These are phyloP conservation scores for Citrus sinensis DNA, from an alignment of 345 rosid species.

Conservation along the genomic window DVS_A1.0 CM039163.1:44144001-44144500, in stretches of 20 bases:
- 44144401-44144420: not conserved
- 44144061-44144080: slow-evolving; percentile 3
- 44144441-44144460: not conserved
- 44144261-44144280: not conserved
- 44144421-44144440: not conserved
- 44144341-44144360: not conserved
- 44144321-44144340: not conserved
- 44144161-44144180: not conserved
- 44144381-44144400: not conserved
- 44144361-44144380: not conserved
- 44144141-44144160: not conserved
- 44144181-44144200: not conserved
- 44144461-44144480: not conserved
- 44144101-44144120: not conserved
- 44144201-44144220: not conserved
- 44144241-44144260: not conserved
- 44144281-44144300: not conserved
- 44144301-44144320: not conserved
- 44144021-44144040: slow-evolving; percentile 89
- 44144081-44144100: not conserved
- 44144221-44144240: not conserved
- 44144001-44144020: slow-evolving; percentile 83
- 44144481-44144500: not conserved
- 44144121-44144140: not conserved
- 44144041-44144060: slow-evolving; percentile 85